These are phyloP conservation scores for Saussurea involucrata DNA, from an alignment of 129 eudicot genomes.

Conservation along the genomic window DNA sequence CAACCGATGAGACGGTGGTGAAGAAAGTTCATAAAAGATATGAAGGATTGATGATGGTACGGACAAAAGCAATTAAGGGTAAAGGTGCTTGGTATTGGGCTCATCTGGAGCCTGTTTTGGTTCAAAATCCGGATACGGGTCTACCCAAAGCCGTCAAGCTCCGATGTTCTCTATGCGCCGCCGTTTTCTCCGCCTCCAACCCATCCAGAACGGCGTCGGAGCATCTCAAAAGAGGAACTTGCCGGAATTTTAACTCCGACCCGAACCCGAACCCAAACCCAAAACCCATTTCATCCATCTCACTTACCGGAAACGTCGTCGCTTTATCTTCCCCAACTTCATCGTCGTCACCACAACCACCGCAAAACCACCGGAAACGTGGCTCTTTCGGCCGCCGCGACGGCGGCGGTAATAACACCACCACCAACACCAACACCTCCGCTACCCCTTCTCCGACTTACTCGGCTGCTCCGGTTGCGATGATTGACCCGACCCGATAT, in stretches of 20 bases:
- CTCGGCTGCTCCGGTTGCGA: constrained; percentile 39
- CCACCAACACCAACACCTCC: constrained; percentile 6
- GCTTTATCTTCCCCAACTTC: constrained; percentile 31
- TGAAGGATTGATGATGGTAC: constrained; percentile 71
- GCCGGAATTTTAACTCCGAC: constrained; percentile 56
- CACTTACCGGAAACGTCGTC: constrained; percentile 34
- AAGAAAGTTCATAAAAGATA: constrained; percentile 71
- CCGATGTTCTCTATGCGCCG: constrained; percentile 61
- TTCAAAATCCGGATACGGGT: constrained; percentile 58
- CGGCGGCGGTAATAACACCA: constrained; percentile 23
- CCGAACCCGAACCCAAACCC: constrained; percentile 11
- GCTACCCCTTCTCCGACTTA: constrained; percentile 27
- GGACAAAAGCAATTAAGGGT: constrained; percentile 75
- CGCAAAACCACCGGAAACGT: constrained; percentile 54
- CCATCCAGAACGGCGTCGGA: constrained; percentile 92
- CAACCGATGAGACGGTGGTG: constrained; percentile 52
- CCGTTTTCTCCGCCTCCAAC: constrained; percentile 82
- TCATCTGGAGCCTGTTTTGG: constrained; percentile 75
- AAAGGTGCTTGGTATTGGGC: constrained; percentile 99
- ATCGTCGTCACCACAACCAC: constrained; percentile 31
- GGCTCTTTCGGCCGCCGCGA: constrained; percentile 23
- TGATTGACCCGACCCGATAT: constrained; percentile 47
- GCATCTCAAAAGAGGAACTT: constrained; percentile 82
- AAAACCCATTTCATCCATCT: constrained; percentile 51
- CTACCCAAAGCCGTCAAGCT: constrained; percentile 78